These are phyloP conservation scores for Pachysandra terminalis DNA, from an alignment of 164 flowering plant species.

Conservation along the genomic window DNA sequence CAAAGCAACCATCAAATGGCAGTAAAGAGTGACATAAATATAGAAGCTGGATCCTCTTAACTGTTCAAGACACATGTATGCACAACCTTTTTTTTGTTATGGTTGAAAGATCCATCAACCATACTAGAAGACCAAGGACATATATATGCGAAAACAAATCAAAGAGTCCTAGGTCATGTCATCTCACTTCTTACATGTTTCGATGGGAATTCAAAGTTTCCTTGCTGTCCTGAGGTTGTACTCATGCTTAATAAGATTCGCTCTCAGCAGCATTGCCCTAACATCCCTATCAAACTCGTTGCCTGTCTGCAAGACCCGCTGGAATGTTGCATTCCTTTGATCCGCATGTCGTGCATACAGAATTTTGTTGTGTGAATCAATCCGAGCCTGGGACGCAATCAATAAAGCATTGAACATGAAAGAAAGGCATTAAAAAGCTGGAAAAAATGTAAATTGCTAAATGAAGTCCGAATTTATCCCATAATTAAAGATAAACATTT, in stretches of 20 bases:
- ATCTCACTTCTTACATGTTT: not conserved
- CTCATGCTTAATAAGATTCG: conserved; percentile 82
- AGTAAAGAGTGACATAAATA: too few relatives aligned
- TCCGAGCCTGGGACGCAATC: conserved; percentile 66
- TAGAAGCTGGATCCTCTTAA: too few relatives aligned
- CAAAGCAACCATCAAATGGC: too few relatives aligned
- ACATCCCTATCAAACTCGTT: conserved; percentile 86
- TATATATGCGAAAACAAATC: not conserved
- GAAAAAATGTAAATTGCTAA: not conserved
- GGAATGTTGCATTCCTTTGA: conserved; percentile 92
- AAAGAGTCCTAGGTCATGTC: not conserved
- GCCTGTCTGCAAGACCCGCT: conserved; percentile 83
- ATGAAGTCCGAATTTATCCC: not conserved
- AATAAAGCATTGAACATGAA: conserved; percentile 4
- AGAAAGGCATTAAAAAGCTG: not conserved
- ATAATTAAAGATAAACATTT: not conserved
- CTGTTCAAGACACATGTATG: too few relatives aligned
- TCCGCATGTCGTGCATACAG: conserved; percentile 96
- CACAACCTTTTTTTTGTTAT: too few relatives aligned
- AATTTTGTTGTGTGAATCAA: conserved; percentile 96
- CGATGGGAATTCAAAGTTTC: conserved; percentile 30
- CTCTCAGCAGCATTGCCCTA: conserved; percentile 78
- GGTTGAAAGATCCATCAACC: too few relatives aligned
- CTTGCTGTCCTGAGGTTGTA: conserved; percentile 44
- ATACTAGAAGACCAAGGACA: not conserved